Evolutionary conservation across 2,329 filamentous ascomycete genomes (phyloP), one percentile per base, ranked within the genome.

Genomic region (Claviceps sp.): DNA sequence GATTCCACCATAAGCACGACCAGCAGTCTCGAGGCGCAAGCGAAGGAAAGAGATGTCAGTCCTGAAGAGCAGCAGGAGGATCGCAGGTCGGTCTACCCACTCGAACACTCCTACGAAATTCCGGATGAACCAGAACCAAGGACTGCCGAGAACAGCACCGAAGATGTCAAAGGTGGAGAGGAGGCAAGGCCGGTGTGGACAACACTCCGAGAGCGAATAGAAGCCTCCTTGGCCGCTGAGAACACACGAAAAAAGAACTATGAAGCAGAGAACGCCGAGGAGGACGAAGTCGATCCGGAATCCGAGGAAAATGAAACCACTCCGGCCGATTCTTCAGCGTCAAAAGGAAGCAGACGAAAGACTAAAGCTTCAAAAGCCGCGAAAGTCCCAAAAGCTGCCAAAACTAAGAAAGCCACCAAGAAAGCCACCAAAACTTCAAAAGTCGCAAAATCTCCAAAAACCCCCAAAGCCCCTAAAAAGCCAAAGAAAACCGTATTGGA

Each of bases 171-270:
- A 37, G 18, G 30, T 43, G 44, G 14, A 26, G 52, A 53, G 14
- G 26, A 54, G 9, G 26, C 54, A 18, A 59, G 57, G n/a, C 59
- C 57, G 14, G 37, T 57, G 18, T 66, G 64, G 62, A 62, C 58
- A 2, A 63, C 64, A 2, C 54, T 66, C 2, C 59, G 57, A 42
- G 57, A 63, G 11, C 62, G 55, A 37, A 55, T 67, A 38, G 56
- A 63, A 52, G 40, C 48, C 5, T 18, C 47, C 9, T 5, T 18
- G 47, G 50, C n/a, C 1, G 22, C 50, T 2, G 24, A 24, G 3
- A 41, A 50, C 38, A 18, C 22, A 9, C 26, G 37, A 9, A 16
- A 52, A 13, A 9, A 51, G 52, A 34, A 26, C 50, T 22, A 11
- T 20, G 45, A 14, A 26, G 40, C n/a, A 55, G 54, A 41, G 37